Conservation (phyloP, 208 protist genomes). For the Balamuthia mandrillaris region DNA sequence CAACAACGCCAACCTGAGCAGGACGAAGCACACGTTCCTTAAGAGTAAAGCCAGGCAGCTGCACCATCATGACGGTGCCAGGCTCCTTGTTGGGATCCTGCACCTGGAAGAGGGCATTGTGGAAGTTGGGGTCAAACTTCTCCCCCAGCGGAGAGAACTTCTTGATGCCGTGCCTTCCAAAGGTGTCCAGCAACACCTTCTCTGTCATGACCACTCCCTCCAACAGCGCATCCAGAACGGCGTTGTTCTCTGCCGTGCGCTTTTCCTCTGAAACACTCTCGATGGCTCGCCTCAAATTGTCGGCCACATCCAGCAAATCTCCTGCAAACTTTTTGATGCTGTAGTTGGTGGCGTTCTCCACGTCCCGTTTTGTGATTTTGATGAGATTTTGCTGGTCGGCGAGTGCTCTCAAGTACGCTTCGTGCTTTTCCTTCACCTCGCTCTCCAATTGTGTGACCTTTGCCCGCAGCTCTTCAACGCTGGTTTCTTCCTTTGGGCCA, state of each 20-base stretch:
- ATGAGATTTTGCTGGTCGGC: constrained; percentile 20
- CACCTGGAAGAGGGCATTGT: constrained; percentile 61
- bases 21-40: constrained; percentile 53
- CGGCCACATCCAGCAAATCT: constrained; percentile 55
- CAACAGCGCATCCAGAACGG: not conserved
- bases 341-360: constrained; percentile 29
- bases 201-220: constrained; percentile 44
- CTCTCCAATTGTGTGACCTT: not conserved
- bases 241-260: not conserved
- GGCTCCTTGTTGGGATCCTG: constrained; percentile 37
- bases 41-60: constrained; percentile 48
- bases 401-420: not conserved
- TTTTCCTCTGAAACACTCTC: constrained; percentile 27
- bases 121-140: constrained; percentile 51
- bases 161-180: constrained; percentile 30
- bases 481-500: too few species aligned
- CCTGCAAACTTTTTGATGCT: constrained; percentile 44
- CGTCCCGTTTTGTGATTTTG: not conserved
- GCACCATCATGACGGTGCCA: constrained; percentile 53
- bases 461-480: constrained; percentile 2
- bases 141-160: constrained; percentile 38
- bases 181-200: constrained; percentile 19
- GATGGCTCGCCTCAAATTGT: constrained; percentile 51
- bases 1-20: constrained; percentile 58
- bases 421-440: not conserved